Base-by-base conservation (phyloP, 345 rosid species). In the Sisymbrium irio region DNA sequence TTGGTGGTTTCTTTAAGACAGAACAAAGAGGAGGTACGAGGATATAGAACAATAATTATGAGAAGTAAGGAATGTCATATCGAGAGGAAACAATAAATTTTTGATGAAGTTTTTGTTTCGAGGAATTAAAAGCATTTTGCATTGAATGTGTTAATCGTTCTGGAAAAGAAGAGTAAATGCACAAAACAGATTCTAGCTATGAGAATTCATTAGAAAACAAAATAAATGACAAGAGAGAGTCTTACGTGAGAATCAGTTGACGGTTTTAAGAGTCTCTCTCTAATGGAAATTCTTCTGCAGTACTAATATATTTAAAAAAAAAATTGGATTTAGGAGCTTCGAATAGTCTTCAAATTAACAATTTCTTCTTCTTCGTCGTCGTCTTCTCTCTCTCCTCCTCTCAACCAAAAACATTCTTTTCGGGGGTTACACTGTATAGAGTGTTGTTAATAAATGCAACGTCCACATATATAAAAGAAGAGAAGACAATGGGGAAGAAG, bases 21-120 rank as follows among this genome's bases (percentile, higher is more conserved):
- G 58, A 62, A 63, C 64, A 76, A 62, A 69, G 44, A 76, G 44
- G 6, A 55, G 33, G 79, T 76, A 76, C 75, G 75, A 76, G 79
- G 79, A 62, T 10, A 62, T 10, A 39, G 67, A 58, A 64, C 62
- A 71, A 44, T 77, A 64, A 64, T 64, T 46, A 15, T 36, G 36
- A 56, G 64, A 63, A 54, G 44, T 44, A 55, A 62, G 40, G 72
- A 77, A 77, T 77, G 76, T 71, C 15, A 19, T 39, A 28, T 7
- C 41, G 56, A 67, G 69, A 42, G 51, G 67, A 58, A 45, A 17
- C 15, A 50, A 68, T 25, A 44, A 58, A 13, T 0, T 41, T 54
- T 54, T 49, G 74, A 33, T 50, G n/a, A 37, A 2, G 32, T 22
- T n/a, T 66, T 61, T 19, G 36, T 51, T 62, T n/a, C 17, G 42